Evolutionary conservation across 176 grass and related monocot genomes (phyloP).

Genomic region (Phoenix dactylifera): DNA sequence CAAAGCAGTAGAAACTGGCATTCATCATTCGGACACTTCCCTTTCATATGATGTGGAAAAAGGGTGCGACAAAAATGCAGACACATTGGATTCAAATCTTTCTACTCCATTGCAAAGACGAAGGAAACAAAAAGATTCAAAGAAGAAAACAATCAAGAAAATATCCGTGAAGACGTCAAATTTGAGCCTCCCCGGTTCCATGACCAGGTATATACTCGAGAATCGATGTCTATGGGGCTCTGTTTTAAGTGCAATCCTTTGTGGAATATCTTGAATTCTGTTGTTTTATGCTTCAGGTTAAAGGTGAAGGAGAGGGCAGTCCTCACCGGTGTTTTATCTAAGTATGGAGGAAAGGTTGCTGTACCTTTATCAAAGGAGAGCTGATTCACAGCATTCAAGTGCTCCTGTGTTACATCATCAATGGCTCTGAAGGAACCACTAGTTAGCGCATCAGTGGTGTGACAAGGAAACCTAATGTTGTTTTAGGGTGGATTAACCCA

Average conservation of each 20-base stretch:
- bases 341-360: slow-evolving; percentile 23
- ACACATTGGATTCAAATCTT: slow-evolving; percentile 1
- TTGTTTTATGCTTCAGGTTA: slow-evolving; percentile 28
- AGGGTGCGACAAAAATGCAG: slow-evolving; percentile 9
- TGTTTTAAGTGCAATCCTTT: neutral
- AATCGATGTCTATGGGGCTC: neutral
- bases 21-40: neutral
- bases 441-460: too few relatives aligned
- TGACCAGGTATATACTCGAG: slow-evolving; percentile 7
- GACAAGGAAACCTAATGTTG: too few relatives aligned
- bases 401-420: too few relatives aligned
- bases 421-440: too few relatives aligned
- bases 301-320: slow-evolving; percentile 44
- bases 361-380: slow-evolving; percentile 1
- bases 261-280: slow-evolving; percentile 2
- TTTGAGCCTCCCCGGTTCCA: slow-evolving; percentile 27
- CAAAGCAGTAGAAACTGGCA: neutral
- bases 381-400: neutral
- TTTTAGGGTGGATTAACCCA: too few relatives aligned
- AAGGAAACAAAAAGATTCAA: slow-evolving; percentile 13
- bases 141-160: slow-evolving; percentile 22
- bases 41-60: neutral
- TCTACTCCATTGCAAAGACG: slow-evolving; percentile 4
- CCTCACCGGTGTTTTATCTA: slow-evolving; percentile 35
- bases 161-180: slow-evolving; percentile 13